These are phyloP conservation scores for Pugionium cornutum DNA, from an alignment of 345 rosid species.

Conservation along the genomic window DNA sequence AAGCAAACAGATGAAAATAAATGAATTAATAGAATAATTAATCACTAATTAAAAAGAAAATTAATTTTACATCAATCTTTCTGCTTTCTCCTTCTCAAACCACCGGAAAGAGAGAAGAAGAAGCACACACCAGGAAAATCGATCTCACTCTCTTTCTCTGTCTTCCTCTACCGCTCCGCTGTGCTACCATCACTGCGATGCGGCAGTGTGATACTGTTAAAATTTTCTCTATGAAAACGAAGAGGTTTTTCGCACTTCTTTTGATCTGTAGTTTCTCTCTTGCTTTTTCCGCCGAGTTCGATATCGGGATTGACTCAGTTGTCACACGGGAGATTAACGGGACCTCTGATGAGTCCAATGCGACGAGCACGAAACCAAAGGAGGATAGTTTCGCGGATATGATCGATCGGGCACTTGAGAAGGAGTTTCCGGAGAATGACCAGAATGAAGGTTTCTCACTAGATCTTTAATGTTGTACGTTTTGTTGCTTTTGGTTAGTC, in stretches of 20 bases:
- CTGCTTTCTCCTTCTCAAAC: slow-evolving; percentile 43
- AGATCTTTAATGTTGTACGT: slow-evolving; percentile 46
- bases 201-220: slow-evolving; percentile 15
- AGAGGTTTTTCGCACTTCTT: slow-evolving; percentile 38
- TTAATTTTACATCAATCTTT: slow-evolving; percentile 4
- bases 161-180: slow-evolving; percentile 16
- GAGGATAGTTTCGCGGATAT: slow-evolving; percentile 82
- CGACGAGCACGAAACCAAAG: slow-evolving; percentile 51
- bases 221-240: slow-evolving; percentile 33
- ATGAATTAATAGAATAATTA: background rate
- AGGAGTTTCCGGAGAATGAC: slow-evolving; percentile 87
- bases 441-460: slow-evolving; percentile 62
- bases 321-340: slow-evolving; percentile 43
- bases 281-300: slow-evolving; percentile 43
- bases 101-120: slow-evolving; percentile 34
- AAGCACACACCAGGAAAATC: slow-evolving; percentile 26
- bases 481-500: background rate
- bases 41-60: slow-evolving; percentile 1
- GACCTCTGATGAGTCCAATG: slow-evolving; percentile 42
- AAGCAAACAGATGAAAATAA: slow-evolving; percentile 2
- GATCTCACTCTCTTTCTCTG: slow-evolving; percentile 21
- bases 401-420: slow-evolving; percentile 84
- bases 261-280: slow-evolving; percentile 47
- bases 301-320: slow-evolving; percentile 34
- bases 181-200: slow-evolving; percentile 30